These are phyloP conservation scores for Trifolium repens DNA, from an alignment of 306 rosid genomes.

Conservation along the genomic window DNA sequence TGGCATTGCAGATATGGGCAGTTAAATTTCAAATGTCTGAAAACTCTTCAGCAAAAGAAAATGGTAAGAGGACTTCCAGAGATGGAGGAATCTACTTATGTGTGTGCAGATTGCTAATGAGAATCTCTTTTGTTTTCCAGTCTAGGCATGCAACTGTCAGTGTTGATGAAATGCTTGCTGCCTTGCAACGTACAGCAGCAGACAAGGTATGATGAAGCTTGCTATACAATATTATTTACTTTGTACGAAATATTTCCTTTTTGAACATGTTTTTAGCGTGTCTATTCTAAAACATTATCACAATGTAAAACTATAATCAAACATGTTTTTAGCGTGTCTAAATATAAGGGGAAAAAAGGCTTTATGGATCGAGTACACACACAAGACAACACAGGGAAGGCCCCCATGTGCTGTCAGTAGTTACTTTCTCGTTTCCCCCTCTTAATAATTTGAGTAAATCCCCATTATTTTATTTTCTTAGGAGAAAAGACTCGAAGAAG, in stretches of 20 bases:
- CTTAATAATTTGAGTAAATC: slow-evolving; percentile 10
- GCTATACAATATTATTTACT: slow-evolving; percentile 29
- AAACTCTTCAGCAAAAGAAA: no score
- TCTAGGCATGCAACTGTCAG: slow-evolving; percentile 89
- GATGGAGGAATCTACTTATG: no score
- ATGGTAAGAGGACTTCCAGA: no score
- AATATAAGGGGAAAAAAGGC: no score
- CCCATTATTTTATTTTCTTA: slow-evolving; percentile 42
- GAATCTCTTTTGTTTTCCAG: slow-evolving; percentile 49
- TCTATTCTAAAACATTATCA: no score
- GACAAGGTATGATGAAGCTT: slow-evolving; percentile 56
- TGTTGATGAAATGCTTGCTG: slow-evolving; percentile 86
- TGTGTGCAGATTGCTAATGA: slow-evolving; percentile 42
- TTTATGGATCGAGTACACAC: no score
- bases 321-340: no score
- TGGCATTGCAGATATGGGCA: no score
- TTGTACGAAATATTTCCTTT: slow-evolving; percentile 4
- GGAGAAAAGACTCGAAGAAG: slow-evolving; percentile 82
- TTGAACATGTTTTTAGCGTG: no score
- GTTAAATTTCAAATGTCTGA: no score
- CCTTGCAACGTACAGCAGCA: slow-evolving; percentile 68
- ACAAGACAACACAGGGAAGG: no score
- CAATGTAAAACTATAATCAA: no score
- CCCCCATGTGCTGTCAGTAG: not conserved
- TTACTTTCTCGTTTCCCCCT: slow-evolving; percentile 2